A percentile compares a stretch with the other conserved stretches of the same genome.
Evolutionary conservation across 805 yeast genomes (phyloP).

Genomic region (Metschnikowia aberdeeniae): DNA sequence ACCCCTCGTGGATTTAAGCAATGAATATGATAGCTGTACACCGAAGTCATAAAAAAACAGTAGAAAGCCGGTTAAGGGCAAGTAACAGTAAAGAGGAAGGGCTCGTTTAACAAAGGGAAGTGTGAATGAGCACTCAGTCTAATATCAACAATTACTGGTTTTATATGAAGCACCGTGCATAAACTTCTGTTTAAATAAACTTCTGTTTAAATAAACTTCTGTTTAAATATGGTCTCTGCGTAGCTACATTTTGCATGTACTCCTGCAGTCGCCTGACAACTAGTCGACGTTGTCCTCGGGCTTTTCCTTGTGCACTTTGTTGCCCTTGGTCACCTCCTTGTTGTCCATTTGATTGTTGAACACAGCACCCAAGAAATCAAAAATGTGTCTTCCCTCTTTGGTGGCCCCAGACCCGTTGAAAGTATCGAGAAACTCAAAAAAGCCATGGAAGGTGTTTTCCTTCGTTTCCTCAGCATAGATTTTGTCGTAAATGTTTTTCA

Average conservation of each 20-base stretch:
- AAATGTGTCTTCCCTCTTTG: slow-evolving; percentile 44
- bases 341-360: slow-evolving; percentile 22
- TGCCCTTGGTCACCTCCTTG: slow-evolving; percentile 10
- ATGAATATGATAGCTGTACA: background rate
- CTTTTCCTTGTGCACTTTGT: slow-evolving; percentile 5
- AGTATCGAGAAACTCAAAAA: slow-evolving; percentile 85
- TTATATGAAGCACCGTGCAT: too few relatives aligned
- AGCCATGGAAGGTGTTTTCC: slow-evolving; percentile 86
- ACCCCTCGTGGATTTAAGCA: slow-evolving; percentile 18
- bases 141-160: too few relatives aligned
- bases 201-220: too few relatives aligned
- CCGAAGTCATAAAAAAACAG: too few relatives aligned
- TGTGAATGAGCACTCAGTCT: too few relatives aligned
- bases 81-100: too few relatives aligned
- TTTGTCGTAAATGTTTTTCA: slow-evolving; percentile 84
- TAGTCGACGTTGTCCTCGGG: slow-evolving; percentile 11
- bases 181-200: too few relatives aligned
- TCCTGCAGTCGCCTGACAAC: background rate
- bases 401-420: slow-evolving; percentile 44
- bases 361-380: slow-evolving; percentile 53
- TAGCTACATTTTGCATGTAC: too few relatives aligned
- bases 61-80: too few relatives aligned
- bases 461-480: slow-evolving; percentile 85
- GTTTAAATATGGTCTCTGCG: too few relatives aligned
- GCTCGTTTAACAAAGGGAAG: too few relatives aligned